These are phyloP conservation scores for Pseudogymnoascus sp. DNA, from an alignment of 2,329 filamentous ascomycete species.

Conservation along the genomic window DNA sequence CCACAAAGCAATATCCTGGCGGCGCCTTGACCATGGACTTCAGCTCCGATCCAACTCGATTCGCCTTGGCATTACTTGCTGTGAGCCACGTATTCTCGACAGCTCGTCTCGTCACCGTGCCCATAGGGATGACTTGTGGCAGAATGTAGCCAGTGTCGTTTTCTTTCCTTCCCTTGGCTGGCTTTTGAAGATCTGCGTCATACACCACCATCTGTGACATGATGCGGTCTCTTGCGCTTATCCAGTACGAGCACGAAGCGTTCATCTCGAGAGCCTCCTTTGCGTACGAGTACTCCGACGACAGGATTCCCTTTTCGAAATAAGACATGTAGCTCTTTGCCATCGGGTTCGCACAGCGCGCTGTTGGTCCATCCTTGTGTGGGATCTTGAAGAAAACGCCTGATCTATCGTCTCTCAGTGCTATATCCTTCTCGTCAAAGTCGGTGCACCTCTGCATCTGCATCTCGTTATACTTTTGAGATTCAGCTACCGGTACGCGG, in stretches of 20 bases:
- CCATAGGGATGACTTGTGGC: conserved; percentile 96
- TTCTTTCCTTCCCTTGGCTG: conserved; percentile 17
- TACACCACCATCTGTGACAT: conserved; percentile 94
- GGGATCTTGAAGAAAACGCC: conserved; percentile 85
- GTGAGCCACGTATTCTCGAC: conserved; percentile 99
- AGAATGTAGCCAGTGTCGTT: conserved; percentile 67
- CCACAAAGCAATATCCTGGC: conserved; percentile 84
- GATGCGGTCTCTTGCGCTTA: conserved; percentile 87
- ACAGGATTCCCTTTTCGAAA: conserved; percentile 81
- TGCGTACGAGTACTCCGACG: conserved; percentile 81
- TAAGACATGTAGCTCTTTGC: conserved; percentile 86
- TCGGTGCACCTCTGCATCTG: conserved; percentile 71
- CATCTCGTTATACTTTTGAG: conserved; percentile 57
- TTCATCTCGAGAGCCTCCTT: conserved; percentile 98
- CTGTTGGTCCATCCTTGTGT: conserved; percentile 85
- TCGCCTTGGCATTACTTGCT: conserved; percentile 92
- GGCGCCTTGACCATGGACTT: conserved; percentile 96
- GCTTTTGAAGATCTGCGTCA: conserved; percentile 47
- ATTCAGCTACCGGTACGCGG: conserved; percentile 56
- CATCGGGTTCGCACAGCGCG: conserved; percentile 78
- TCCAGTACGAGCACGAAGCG: conserved; percentile 98
- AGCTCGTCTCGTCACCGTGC: conserved; percentile 85
- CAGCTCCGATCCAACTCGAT: conserved; percentile 89
- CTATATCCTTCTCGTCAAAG: conserved; percentile 59
- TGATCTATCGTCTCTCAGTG: conserved; percentile 55